Base-by-base conservation (phyloP, 176 grass and related monocot genomes). In the Eleusine indica region DNA sequence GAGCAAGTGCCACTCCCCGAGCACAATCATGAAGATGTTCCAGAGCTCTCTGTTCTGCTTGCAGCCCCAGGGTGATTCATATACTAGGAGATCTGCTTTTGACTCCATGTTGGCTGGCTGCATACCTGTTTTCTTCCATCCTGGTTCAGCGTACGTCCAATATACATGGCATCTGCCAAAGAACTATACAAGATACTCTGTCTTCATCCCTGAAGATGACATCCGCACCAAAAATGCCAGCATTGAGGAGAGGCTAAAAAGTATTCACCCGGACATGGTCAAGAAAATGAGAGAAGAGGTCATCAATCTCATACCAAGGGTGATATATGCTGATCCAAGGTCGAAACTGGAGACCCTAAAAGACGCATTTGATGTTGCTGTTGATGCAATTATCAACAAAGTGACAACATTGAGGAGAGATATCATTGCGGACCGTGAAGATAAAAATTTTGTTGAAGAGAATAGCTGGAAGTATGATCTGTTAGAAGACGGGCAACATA, bases 61-160 rank as follows among this genome's bases (percentile, higher is more conserved):
- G 85, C 95, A 98, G 82, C 95, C 95, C 4, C 95, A 98, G 79
- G 95, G 95, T 68, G 95, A 98, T 84, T 94, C 92, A 17, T 98
- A 94, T 18, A 98, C 95, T 4, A 93, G 95, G 72, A 91, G 95
- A 83, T 98, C 95, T 61, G 92, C 95, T 46, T 98, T 98, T 12
- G 95, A 98, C 74, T 98, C 95, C 0, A 95, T 98, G 81, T 53
- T 98, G 73, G 95, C 95, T n/a, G 95, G 95, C 43, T 98, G 95
- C 48, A 85, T 98, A 79, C 95, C 95, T 66, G 95, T 98, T 86
- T 95, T 98, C 88, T 98, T 98, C 75, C 95, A 98, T 89, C 95
- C 95, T 3, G 95, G 95, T 73, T 98, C 95, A 65, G 95, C 95
- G 0, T 98, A 95, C 28, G 87, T 90, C 66, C 95, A 98, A 28